A percentile compares a stretch with the other conserved stretches of the same genome.
phyloP scores from a whole-genome alignment of 2,329 filamentous ascomycete genomes.

The Knoxdaviesia proteae region DNA sequence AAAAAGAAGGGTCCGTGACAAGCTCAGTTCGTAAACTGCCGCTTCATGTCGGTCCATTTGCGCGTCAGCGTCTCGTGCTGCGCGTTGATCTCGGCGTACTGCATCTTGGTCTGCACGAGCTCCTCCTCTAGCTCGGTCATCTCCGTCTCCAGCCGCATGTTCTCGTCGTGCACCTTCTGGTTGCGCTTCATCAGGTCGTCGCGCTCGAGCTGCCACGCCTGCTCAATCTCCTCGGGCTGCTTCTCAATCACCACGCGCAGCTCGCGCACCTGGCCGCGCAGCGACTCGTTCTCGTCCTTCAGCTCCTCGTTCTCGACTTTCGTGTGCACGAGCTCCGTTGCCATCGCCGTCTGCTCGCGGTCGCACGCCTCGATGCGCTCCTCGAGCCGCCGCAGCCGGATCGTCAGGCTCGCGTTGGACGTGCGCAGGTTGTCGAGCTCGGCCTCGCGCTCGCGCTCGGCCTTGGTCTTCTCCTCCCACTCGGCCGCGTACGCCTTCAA shows the following conservation, averaged over 20 bases:
- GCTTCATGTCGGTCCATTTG: conserved; percentile 57
- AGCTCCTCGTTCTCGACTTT: conserved; percentile 90
- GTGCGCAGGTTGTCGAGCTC: conserved; percentile 58
- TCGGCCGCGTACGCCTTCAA: conserved; percentile 64
- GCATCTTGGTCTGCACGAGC: conserved; percentile 84
- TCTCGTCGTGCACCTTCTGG: conserved; percentile 83
- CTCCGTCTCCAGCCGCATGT: conserved; percentile 69
- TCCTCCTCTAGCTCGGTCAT: conserved; percentile 82
- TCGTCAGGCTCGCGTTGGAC: conserved; percentile 44
- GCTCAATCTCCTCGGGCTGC: conserved; percentile 76
- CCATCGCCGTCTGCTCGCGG: conserved; percentile 72
- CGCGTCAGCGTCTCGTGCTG: conserved; percentile 51
- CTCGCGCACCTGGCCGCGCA: conserved; percentile 70
- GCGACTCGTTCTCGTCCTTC: conserved; percentile 70
- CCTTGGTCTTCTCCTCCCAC: conserved; percentile 79
- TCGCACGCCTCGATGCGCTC: conserved; percentile 76
- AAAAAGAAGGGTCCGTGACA: neutral
- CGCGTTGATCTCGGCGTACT: conserved; percentile 67
- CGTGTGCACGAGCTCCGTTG: conserved; percentile 73
- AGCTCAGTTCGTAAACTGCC: conserved; percentile 25
- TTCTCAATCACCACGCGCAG: conserved; percentile 71
- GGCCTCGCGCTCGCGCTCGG: conserved; percentile 60
- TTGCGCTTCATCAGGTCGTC: conserved; percentile 85
- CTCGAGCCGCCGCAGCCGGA: conserved; percentile 68
- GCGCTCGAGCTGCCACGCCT: conserved; percentile 62